Base-by-base conservation (phyloP, 2,329 filamentous ascomycete species). In the Xylariaceae sp. region DNA sequence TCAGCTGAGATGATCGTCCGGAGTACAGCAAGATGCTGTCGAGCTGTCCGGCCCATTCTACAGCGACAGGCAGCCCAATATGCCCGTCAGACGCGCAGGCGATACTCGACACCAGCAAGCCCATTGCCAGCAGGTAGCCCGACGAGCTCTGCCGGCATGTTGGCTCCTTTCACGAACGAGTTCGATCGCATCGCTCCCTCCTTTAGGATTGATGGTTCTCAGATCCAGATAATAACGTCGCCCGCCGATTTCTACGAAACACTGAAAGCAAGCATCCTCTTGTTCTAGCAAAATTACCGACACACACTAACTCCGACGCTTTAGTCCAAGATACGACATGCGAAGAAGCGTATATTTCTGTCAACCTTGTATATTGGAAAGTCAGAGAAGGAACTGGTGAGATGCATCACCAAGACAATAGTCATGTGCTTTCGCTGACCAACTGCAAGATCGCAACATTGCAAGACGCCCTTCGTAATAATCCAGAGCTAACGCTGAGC, bases 341-440 rank as follows among this genome's bases (percentile, higher is more conserved):
- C 94, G 10, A 83, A 90, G 69, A 79, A 75, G 47, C 83, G 89
- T 54, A 87, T 99, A 60, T 99, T 95, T 68, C 75, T 99, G 45
- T 96, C 92, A n/a, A 99, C 94, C 0, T 75, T 99, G 47, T 99
- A 99, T 69, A 94, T 99, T 67, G 94, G 94, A 57, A 96, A 93
- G 70, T 88, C 88, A 1, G 94, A 99, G 71, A 80, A 87, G 71
- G 94, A 97, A 62, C 79, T 99, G 65, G 83, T 86, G 74, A 53
- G 53, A 36, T n/a, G 3, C 4, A 13, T 36, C 41, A 54, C 36
- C 50, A 43, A 45, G 31, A 14, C 31, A 44, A 47, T 10, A 9
- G 22, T 33, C 17, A 6, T 47, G 51, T 52, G 17, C 50, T 46
- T 16, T 53, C 34, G 48, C 49, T 60, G 53, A 60, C 54, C 4